These are phyloP conservation scores for Carnegiea gigantea DNA, from an alignment of 179 eudicot species.

Conservation along the genomic window DNA sequence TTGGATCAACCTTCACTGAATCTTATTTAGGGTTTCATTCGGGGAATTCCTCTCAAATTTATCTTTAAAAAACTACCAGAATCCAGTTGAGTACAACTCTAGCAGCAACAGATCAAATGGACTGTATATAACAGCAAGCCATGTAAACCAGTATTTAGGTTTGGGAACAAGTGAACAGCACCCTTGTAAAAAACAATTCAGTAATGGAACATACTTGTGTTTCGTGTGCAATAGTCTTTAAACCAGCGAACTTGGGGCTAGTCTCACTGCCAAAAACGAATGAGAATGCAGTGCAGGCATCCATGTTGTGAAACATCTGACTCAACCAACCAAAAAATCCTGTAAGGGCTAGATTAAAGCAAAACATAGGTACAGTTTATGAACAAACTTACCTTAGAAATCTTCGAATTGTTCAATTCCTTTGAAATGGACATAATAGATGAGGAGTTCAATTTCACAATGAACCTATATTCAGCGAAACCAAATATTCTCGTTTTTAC, in stretches of 20 bases:
- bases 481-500: not conserved
- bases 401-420: slow-evolving; percentile 41
- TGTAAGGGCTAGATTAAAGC: not conserved
- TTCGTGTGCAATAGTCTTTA: slow-evolving; percentile 54
- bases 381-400: slow-evolving; percentile 49
- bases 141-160: not conserved
- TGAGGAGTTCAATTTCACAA: slow-evolving; percentile 34
- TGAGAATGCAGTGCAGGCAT: slow-evolving; percentile 64
- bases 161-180: not conserved
- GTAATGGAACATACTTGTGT: slow-evolving; percentile 61
- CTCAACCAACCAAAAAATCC: slow-evolving; percentile 18
- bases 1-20: not conserved
- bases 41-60: not conserved
- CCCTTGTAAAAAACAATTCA: not conserved
- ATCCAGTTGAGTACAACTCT: not conserved
- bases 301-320: slow-evolving; percentile 67
- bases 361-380: slow-evolving; percentile 7
- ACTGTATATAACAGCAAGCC: not conserved
- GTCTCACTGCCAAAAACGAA: slow-evolving; percentile 53
- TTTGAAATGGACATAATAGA: slow-evolving; percentile 38
- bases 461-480: slow-evolving; percentile 41
- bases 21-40: not conserved
- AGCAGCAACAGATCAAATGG: slow-evolving; percentile 4
- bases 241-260: slow-evolving; percentile 44
- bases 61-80: not conserved